Base-by-base conservation (phyloP, 2,329 filamentous ascomycete genomes). In the Rutstroemia sp. region DNA sequence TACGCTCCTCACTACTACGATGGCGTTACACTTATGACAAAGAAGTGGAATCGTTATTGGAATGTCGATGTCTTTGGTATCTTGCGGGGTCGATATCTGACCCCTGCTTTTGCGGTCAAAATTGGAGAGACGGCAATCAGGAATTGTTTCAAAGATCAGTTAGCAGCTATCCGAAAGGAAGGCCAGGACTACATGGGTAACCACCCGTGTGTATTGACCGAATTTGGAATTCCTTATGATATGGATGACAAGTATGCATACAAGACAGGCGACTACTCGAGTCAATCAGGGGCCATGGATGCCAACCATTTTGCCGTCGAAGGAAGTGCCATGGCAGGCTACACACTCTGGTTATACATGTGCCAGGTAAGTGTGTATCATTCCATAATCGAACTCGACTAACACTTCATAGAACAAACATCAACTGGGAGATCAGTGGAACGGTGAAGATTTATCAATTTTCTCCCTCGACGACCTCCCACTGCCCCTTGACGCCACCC, bases 211-310 rank as follows among this genome's bases (percentile, higher is more conserved):
- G 73, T 99, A 4, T 83, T 96, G 70, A 95, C 90, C 0, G 94
- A 99, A 69, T 97, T 97, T 66, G 94, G 94, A 7, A 96, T 99
- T 57, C 94, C 94, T 0, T 99, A 96, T 69, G 94, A 99, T 69
- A 97, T 99, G 95, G 92, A 99, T 67, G 86, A 96, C 63, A 92
- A 96, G 72, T 79, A 94, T 67, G 94, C 94, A 1, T 99, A 99
- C 73, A 89, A 90, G 72, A 96, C 90, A 5, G 94, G 95, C 7
- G 89, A 99, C 71, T 99, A 96, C 72, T 87, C 88, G 46, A 96
- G 89, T 65, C 94, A 99, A 70, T 88, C 87, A 36, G 84, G 89
- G 2, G 94, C 94, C 6, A 86, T 99, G 76, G 94, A 99, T 72
- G 94, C 95, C 53, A 99, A 97, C 69, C 90, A 96, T 69, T 99